These are phyloP conservation scores for Lachnellula subtilissima DNA, from an alignment of 2,329 filamentous ascomycete species.

Conservation along the genomic window DNA sequence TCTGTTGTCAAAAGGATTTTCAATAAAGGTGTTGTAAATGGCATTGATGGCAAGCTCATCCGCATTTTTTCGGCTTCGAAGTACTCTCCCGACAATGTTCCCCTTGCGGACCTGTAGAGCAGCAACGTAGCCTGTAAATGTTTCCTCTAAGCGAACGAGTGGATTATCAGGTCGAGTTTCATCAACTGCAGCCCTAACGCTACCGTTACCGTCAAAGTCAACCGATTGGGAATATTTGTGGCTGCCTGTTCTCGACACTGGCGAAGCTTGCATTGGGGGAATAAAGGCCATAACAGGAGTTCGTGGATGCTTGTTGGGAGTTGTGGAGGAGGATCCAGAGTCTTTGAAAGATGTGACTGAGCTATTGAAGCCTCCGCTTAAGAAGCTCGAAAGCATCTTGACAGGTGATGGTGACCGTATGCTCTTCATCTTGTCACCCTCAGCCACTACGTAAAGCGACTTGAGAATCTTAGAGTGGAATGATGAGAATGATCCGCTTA, in stretches of 20 bases:
- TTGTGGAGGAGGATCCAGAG: conserved; percentile 36
- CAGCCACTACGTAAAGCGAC: conserved; percentile 58
- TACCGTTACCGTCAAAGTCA: conserved; percentile 27
- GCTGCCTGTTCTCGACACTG: conserved; percentile 25
- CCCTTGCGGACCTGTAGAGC: conserved; percentile 81
- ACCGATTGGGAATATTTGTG: conserved; percentile 27
- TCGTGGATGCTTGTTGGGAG: conserved; percentile 27
- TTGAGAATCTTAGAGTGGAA: conserved; percentile 75
- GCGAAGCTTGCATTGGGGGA: conserved; percentile 35
- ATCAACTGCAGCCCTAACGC: conserved; percentile 39
- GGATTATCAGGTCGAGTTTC: conserved; percentile 58
- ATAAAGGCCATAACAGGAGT: conserved; percentile 38
- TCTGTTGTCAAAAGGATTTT: conserved; percentile 75
- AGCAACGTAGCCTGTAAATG: conserved; percentile 76
- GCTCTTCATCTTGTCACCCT: conserved; percentile 60
- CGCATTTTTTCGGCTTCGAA: conserved; percentile 64
- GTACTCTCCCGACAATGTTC: conserved; percentile 72
- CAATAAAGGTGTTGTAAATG: conserved; percentile 81
- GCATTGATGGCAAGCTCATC: conserved; percentile 83
- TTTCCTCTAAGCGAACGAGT: conserved; percentile 73
- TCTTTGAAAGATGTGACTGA: conserved; percentile 36
- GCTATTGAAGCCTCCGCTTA: conserved; percentile 54
- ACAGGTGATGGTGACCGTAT: conserved; percentile 81
- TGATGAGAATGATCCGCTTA: conserved; percentile 66
- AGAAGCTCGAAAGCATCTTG: conserved; percentile 81